Conservation (phyloP, 2,329 filamentous ascomycete species). For the Aotearoamyces nothofagi region DNA sequence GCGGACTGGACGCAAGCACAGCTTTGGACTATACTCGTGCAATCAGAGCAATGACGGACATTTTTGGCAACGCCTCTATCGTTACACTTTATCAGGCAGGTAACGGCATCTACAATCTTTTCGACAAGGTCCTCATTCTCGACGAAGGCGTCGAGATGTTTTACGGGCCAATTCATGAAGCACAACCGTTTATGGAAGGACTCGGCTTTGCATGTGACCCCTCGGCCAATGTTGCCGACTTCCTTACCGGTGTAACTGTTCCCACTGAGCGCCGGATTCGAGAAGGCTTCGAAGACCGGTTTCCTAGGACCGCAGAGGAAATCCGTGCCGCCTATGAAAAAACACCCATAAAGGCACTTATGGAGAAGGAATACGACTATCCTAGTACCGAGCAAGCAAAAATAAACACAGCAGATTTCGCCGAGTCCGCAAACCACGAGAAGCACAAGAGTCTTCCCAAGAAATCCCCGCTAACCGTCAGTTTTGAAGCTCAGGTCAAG, state of each 20-base stretch:
- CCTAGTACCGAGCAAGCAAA: slow-evolving; percentile 32
- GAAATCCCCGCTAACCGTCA: slow-evolving; percentile 38
- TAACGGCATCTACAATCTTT: slow-evolving; percentile 53
- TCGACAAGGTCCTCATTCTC: slow-evolving; percentile 55
- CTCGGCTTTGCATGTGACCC: slow-evolving; percentile 47
- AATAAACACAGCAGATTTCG: slow-evolving; percentile 30
- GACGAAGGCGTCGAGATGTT: slow-evolving; percentile 51
- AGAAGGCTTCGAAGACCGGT: slow-evolving; percentile 22
- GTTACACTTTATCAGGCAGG: slow-evolving; percentile 56
- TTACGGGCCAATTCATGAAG: slow-evolving; percentile 43
- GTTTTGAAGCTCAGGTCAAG: slow-evolving; percentile 37
- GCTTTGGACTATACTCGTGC: slow-evolving; percentile 47
- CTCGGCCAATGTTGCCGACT: slow-evolving; percentile 50
- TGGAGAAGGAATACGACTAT: slow-evolving; percentile 41
- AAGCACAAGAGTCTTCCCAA: slow-evolving; percentile 38
- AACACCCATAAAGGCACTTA: slow-evolving; percentile 30
- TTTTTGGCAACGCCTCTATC: slow-evolving; percentile 41
- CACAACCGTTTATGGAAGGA: slow-evolving; percentile 47
- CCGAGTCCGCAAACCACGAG: slow-evolving; percentile 32
- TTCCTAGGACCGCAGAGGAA: slow-evolving; percentile 28
- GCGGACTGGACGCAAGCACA: slow-evolving; percentile 50
- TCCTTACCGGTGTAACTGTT: slow-evolving; percentile 49
- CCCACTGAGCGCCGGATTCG: slow-evolving; percentile 50
- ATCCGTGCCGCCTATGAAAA: slow-evolving; percentile 35
- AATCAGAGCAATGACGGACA: slow-evolving; percentile 48